Base-by-base conservation (phyloP, 2,329 filamentous ascomycete genomes). In the Talaromyces piceae region DNA sequence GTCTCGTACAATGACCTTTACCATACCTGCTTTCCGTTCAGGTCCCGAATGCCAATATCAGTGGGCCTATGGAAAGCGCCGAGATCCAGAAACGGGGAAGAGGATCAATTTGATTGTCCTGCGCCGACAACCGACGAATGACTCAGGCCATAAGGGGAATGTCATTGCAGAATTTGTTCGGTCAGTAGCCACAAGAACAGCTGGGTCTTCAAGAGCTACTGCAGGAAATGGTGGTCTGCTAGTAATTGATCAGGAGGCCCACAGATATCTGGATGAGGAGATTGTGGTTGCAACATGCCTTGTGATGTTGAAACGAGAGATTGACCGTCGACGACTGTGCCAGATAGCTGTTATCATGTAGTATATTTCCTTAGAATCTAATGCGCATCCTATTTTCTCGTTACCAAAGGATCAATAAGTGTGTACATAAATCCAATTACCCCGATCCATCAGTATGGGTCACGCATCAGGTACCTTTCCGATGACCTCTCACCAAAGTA, bases 281-380 rank as follows among this genome's bases (percentile, higher is more conserved):
- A 55, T 83, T 18, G 70, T 78, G 8, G 72, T 84, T 16, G 73
- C 76, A 41, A 82, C 77, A 13, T 81, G 76, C 52, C 57, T 85
- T 51, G 64, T 76, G 13, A 82, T 86, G 81, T 62, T 85, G 57
- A 84, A 85, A 75, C 80, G 78, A 65, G 83, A 85, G 71, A 68
- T 82, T 46, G 82, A 85, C 62, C 69, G 81, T 39, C 69, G 79
- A 56, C 70, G 79, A 52, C 61, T 71, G 53, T 64, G 77, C 46
- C 79, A 84, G 69, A 64, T 74, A 41, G 72, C 73, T 51, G 65
- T 73, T 3, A 71, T 80, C 11, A 9, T 37, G 16, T 37, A 37
- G 16, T 4, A 18, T 20, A 9, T 37, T 9, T n/a, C n/a, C n/a
- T n/a, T n/a, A n/a, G n/a, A n/a, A n/a, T n/a, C n/a, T n/a, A n/a